Evolutionary conservation across 2,329 filamentous ascomycete genomes (phyloP).

Genomic region (Dryadomyces sulphureus): DNA sequence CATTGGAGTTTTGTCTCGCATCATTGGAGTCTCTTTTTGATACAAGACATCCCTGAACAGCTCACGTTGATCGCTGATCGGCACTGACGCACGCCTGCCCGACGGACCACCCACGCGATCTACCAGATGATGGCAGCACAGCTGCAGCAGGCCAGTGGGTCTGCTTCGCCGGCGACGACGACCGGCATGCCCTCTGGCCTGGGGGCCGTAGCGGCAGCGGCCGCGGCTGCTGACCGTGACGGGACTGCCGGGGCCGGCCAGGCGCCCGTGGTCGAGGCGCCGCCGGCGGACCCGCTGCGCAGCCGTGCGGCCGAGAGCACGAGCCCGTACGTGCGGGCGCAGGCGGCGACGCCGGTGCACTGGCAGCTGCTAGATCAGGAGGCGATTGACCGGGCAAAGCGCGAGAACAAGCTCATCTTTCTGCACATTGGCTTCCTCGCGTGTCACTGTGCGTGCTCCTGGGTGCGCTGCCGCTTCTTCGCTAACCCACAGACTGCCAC

Average conservation of each 20-base stretch:
- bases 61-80: too few species aligned
- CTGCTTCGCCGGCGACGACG: constrained; percentile 6
- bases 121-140: constrained; percentile 12
- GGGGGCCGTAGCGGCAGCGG: background rate
- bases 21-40: too few species aligned
- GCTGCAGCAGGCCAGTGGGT: constrained; percentile 12
- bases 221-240: background rate
- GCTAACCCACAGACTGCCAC: constrained; percentile 45
- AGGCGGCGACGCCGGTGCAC: constrained; percentile 67
- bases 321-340: constrained; percentile 50
- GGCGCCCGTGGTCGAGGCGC: background rate
- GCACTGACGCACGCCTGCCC: background rate
- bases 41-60: too few species aligned
- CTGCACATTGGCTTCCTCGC: constrained; percentile 90
- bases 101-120: background rate
- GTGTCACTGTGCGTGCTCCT: constrained; percentile 57
- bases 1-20: too few species aligned
- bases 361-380: constrained; percentile 84
- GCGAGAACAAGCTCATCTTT: constrained; percentile 78
- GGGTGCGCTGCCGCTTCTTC: background rate
- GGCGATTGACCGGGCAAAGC: constrained; percentile 60
- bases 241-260: background rate
- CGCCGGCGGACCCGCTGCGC: constrained; percentile 14
- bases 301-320: constrained; percentile 24
- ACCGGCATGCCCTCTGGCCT: constrained; percentile 5